Conservation (phyloP, 78 protist genomes). For the Dictyostelium citrinum region DNA sequence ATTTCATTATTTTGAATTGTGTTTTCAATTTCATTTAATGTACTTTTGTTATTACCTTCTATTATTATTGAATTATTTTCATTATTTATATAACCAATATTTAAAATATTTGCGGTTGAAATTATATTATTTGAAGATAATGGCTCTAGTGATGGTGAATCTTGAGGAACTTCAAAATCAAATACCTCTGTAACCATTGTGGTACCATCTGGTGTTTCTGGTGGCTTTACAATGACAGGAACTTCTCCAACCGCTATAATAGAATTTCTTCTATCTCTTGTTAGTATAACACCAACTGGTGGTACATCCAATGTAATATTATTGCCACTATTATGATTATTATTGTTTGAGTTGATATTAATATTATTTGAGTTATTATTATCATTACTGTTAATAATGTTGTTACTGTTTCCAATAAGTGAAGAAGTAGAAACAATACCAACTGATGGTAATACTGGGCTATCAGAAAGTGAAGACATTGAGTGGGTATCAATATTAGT, state of each 20-base stretch:
- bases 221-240: not conserved
- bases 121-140: not conserved
- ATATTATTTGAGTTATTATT: not conserved
- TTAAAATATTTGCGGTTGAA: not conserved
- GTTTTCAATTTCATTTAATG: not conserved
- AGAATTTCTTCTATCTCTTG: conserved; percentile 14
- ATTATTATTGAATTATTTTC: not conserved
- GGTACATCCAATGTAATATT: not conserved
- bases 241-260: not conserved
- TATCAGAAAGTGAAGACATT: not conserved
- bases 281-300: not conserved
- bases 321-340: no score
- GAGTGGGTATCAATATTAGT: not conserved
- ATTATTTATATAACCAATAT: not conserved
- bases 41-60: not conserved
- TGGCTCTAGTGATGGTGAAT: not conserved
- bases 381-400: not conserved
- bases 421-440: not conserved
- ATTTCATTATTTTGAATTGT: not conserved
- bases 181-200: conserved; percentile 27
- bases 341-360: not conserved
- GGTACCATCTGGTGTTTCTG: not conserved
- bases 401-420: not conserved
- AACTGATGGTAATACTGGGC: not conserved
- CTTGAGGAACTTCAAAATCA: conserved; percentile 21